These are phyloP conservation scores for Combretum micranthum DNA, from an alignment of 345 rosid genomes.

Conservation along the genomic window DNA sequence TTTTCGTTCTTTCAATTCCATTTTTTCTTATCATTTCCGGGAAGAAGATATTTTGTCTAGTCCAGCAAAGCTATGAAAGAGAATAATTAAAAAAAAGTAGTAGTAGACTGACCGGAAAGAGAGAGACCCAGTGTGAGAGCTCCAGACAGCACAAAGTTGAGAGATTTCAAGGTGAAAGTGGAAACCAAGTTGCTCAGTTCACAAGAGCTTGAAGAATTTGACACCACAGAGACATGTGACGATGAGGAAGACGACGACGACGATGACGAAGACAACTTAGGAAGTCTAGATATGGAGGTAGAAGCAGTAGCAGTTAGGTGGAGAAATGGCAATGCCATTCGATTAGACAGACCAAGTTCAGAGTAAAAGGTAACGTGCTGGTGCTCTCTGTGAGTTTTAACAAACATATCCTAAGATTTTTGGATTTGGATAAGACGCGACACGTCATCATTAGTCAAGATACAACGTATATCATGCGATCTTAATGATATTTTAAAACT, in stretches of 20 bases:
- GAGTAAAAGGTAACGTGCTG: no score
- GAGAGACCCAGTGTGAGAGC: slow-evolving; percentile 57
- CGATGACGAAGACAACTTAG: background rate
- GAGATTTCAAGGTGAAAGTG: slow-evolving; percentile 40
- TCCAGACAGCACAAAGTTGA: slow-evolving; percentile 52
- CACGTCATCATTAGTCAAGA: no score
- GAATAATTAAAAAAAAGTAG: background rate
- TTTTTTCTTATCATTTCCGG: background rate
- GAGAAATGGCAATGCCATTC: no score
- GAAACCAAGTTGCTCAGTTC: slow-evolving; percentile 27
- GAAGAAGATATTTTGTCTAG: background rate
- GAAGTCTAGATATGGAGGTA: no score
- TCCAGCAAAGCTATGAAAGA: background rate
- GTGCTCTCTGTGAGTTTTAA: no score
- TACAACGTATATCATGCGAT: no score
- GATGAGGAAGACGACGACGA: slow-evolving; percentile 4
- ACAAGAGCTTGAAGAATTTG: slow-evolving; percentile 9
- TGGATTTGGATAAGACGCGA: no score
- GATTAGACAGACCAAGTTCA: no score
- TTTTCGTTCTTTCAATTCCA: no score
- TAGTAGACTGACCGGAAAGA: slow-evolving; percentile 37
- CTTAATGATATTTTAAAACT: no score
- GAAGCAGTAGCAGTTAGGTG: no score
- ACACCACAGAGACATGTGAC: slow-evolving; percentile 18
- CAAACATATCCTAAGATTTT: no score